Base-by-base conservation (phyloP, 768 basidiomycete species). In the Lentinula aciculospora region DNA sequence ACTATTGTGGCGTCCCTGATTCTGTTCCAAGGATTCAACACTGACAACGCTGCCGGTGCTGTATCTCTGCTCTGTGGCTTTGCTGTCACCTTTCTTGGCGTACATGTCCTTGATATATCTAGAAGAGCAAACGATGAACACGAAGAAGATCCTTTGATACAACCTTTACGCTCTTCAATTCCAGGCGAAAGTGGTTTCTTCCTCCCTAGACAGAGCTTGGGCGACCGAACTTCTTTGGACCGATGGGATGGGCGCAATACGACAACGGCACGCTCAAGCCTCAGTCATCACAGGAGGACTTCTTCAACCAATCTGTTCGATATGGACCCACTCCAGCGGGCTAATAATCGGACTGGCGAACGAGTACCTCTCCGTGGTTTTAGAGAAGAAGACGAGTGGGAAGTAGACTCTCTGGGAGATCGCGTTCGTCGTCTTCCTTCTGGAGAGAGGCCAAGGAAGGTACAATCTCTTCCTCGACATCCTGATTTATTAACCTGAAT, bases 1-100 rank as follows among this genome's bases (percentile, higher is more conserved):
- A 98, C 95, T 45, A 89, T 96, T 67, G 78, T 97, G 40, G 94
- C 97, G 0, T 97, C 94, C 60, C 81, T 97, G 60, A 95, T 99
- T 64, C 81, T 99, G 59, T 98, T 98, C 81, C 90, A 94, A 76
- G 97, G 97, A 0, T 89, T 98, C 78, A 94, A 98, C 73, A 98
- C 93, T 4, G 83, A 86, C 28, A 85, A 84, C 59, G 85, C 82
- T 13, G 80, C 82, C 21, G 89, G 92, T 68, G 93, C 92, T 32
- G 64, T 95, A 34, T 95, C 94, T 2, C 84, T 99, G 27, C 75
- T 98, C 57, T 82, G 85, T 50, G 97, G 96, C 45, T 96, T 98
- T 72, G 74, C 88, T 63, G 84, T 92, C 64, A 99, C 93, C 54
- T 98, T 97, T 76, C 81, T 96, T 61, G 97, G 97, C 34, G 97